Evolutionary conservation across 345 rosid species (phyloP), one percentile per base, ranked within the genome.

Genomic region (Tarenaya hassleriana): DNA sequence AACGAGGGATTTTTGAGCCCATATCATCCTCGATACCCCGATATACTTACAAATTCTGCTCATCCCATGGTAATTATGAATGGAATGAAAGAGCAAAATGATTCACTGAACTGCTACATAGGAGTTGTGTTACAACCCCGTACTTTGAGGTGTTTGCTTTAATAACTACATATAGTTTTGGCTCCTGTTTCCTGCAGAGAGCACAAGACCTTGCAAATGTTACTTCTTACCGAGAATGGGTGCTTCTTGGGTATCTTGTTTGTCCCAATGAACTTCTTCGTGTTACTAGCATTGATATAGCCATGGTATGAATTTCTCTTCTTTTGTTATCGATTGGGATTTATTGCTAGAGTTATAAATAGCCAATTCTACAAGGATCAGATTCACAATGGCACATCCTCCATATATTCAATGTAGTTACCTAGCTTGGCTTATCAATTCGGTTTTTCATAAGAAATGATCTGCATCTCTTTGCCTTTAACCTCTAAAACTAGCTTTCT

Each of bases 201-300:
- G 97, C 97, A 52, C 96, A 88, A 71, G 98, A 92, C 78, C 86
- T 92, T 42, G 94, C 98, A 62, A 83, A 92, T 81, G 95, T 88
- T 66, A 88, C 98, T 64, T 82, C 88, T 51, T 88, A 92, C 59
- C 72, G 94, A 66, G 95, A 92, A 57, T 92, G 98, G 98, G 97
- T 92, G 62, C 75, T 92, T 47, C 79, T 88, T 72, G 94, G 98
- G 35, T 88, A 92, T 77, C 97, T 88, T 57, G 98, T 92, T 67
- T 92, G 98, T 62, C 98, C 98, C 19, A 94, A 92, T 62, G 98
- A 92, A 75, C 82, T 92, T 63, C 97, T 88, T 67, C 97, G 88
- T 41, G 98, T 85, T 62, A 92, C 97, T 43, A 88, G 98, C 81
- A 85, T 92, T 55, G 98, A 92, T 74, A 85, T 92, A 56, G 95